These are phyloP conservation scores for Botryotinia globosa DNA, from an alignment of 2,329 filamentous ascomycete species.

Conservation along the genomic window DNA sequence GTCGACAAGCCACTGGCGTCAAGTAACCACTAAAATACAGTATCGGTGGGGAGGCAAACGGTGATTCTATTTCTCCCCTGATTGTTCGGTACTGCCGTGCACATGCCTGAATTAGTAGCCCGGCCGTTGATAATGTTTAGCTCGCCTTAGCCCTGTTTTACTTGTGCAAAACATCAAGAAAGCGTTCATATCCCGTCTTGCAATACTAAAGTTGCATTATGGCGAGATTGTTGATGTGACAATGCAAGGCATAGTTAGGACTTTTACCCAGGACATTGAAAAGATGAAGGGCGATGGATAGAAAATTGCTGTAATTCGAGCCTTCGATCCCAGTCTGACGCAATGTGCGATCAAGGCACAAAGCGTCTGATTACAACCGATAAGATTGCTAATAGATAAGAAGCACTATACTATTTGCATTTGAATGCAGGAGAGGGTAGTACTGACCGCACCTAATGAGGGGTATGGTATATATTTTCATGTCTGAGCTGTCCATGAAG, in stretches of 20 bases:
- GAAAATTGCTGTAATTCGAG: background rate
- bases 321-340: background rate
- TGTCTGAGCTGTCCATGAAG: constrained; percentile 20
- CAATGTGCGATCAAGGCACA: constrained; percentile 22
- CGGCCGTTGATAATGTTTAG: constrained; percentile 4
- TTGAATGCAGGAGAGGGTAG: constrained; percentile 17
- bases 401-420: constrained; percentile 7
- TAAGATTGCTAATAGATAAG: constrained; percentile 20
- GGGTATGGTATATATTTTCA: constrained; percentile 16
- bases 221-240: background rate
- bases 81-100: constrained; percentile 15
- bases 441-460: constrained; percentile 17
- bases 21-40: constrained; percentile 24
- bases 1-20: constrained; percentile 29
- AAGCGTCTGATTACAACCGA: constrained; percentile 16
- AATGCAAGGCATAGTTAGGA: background rate
- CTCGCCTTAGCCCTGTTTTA: constrained; percentile 15
- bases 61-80: constrained; percentile 4
- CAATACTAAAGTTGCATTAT: background rate
- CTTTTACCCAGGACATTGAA: background rate
- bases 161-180: background rate
- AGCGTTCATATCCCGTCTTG: background rate
- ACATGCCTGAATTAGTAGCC: constrained; percentile 6
- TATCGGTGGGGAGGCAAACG: constrained; percentile 24
- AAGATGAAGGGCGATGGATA: background rate